A percentile compares a stretch with the other conserved stretches of the same genome.
Evolutionary conservation across 306 rosid genomes (phyloP).

Genomic region (Canavalia ensiformis): DNA sequence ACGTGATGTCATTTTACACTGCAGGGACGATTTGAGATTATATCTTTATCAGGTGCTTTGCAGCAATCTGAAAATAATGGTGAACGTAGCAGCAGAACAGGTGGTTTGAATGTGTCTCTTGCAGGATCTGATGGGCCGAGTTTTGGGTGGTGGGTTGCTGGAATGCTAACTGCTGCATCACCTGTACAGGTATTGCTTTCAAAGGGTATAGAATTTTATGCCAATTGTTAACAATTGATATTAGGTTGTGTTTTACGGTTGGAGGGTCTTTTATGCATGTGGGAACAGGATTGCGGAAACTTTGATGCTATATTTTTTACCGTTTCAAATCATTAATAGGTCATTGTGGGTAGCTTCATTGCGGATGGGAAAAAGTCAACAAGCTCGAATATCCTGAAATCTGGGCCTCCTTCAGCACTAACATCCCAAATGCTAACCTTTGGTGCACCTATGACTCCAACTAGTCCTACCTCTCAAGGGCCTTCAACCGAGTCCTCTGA

Average conservation of each 20-base stretch:
- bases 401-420: constrained; percentile 62
- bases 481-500: constrained; percentile 93
- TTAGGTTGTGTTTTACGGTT: background rate
- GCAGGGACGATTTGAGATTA: constrained; percentile 85
- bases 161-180: constrained; percentile 78
- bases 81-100: constrained; percentile 66
- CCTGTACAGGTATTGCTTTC: constrained; percentile 77
- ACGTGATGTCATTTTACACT: constrained; percentile 12
- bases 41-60: constrained; percentile 85
- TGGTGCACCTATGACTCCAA: constrained; percentile 63
- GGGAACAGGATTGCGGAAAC: constrained; percentile 10
- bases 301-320: constrained; percentile 34
- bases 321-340: constrained; percentile 54
- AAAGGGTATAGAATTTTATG: constrained; percentile 29
- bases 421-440: constrained; percentile 77
- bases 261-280: constrained; percentile 7
- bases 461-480: constrained; percentile 83
- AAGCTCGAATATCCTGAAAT: constrained; percentile 57
- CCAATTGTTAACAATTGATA: background rate
- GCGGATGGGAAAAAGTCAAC: constrained; percentile 71
- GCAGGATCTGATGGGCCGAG: constrained; percentile 91
- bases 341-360: constrained; percentile 89
- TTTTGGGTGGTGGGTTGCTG: constrained; percentile 94
- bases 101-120: constrained; percentile 66
- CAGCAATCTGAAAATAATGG: constrained; percentile 68